Conservation (phyloP, 345 rosid species). For the Raphanus raphanistrum region DNA sequence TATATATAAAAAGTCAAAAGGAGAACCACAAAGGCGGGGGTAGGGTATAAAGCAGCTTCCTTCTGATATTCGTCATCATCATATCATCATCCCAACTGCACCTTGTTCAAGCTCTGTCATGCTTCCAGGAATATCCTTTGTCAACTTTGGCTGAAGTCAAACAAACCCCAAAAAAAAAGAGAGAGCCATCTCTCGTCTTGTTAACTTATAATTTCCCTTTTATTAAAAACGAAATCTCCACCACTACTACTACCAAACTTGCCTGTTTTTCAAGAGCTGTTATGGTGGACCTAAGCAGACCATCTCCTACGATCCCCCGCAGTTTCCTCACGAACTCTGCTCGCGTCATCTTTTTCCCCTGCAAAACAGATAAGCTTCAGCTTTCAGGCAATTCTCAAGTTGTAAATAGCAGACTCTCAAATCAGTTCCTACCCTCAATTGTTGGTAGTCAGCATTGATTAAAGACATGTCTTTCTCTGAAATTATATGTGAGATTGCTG, state of each 20-base stretch:
- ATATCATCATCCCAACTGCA: slow-evolving; percentile 25
- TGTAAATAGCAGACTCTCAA: background rate
- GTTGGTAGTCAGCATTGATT: slow-evolving; percentile 50
- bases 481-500: slow-evolving; percentile 70
- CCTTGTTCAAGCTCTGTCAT: slow-evolving; percentile 10
- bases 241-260: background rate
- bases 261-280: slow-evolving; percentile 60
- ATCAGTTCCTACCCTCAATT: slow-evolving; percentile 58
- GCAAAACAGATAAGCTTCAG: slow-evolving; percentile 1
- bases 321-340: slow-evolving; percentile 69
- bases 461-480: slow-evolving; percentile 57
- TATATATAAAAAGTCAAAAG: slow-evolving; percentile 26
- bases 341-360: slow-evolving; percentile 65
- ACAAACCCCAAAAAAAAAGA: background rate
- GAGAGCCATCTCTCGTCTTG: background rate
- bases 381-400: background rate
- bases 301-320: slow-evolving; percentile 72
- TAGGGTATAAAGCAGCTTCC: slow-evolving; percentile 33
- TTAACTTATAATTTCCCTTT: background rate
- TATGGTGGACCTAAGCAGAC: slow-evolving; percentile 65
- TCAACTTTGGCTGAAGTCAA: slow-evolving; percentile 28
- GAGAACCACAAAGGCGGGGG: slow-evolving; percentile 27
- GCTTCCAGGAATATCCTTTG: slow-evolving; percentile 31
- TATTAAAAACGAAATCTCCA: background rate
- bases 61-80: slow-evolving; percentile 41